phyloP scores from a whole-genome alignment of 768 basidiomycete species.

The Boletus rubropictus region DNA sequence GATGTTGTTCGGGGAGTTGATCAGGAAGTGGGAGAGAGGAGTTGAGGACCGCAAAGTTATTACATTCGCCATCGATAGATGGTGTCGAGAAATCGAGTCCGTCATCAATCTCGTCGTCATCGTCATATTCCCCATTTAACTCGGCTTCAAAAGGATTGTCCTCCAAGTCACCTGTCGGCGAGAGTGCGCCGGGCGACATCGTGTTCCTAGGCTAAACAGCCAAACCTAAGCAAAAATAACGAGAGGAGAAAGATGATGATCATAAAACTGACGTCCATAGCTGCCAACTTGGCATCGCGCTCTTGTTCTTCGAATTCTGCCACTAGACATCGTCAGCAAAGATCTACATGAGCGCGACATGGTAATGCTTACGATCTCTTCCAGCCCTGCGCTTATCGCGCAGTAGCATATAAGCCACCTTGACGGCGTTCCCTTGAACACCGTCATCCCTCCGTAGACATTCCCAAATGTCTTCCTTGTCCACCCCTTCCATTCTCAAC shows the following conservation, averaged over 20 bases:
- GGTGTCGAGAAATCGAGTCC: constrained; percentile 46
- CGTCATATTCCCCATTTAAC: constrained; percentile 42
- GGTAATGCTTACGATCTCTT: constrained; percentile 63
- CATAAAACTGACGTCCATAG: constrained; percentile 63
- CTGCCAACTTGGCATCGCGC: constrained; percentile 71
- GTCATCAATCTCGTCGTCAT: constrained; percentile 55
- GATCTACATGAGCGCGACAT: neutral
- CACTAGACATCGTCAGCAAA: constrained; percentile 38
- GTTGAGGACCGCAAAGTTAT: constrained; percentile 83
- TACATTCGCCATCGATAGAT: constrained; percentile 33
- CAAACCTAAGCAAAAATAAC: constrained; percentile 3
- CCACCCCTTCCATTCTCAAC: constrained; percentile 62
- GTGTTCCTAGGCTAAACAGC: constrained; percentile 57
- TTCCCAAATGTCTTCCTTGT: constrained; percentile 83
- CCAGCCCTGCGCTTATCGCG: constrained; percentile 82
- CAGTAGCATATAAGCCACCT: constrained; percentile 92
- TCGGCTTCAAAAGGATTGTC: constrained; percentile 79
- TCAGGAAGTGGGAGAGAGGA: constrained; percentile 78
- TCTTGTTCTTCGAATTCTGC: constrained; percentile 82
- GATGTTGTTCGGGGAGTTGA: constrained; percentile 57
- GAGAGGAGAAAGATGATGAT: constrained; percentile 18
- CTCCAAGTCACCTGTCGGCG: constrained; percentile 60
- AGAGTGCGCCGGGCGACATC: constrained; percentile 60
- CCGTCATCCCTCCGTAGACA: constrained; percentile 80
- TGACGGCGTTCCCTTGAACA: constrained; percentile 83